These are phyloP conservation scores for Geotrichum aggregatum DNA, from an alignment of 1,139 yeast genomes.

Conservation along the genomic window DNA sequence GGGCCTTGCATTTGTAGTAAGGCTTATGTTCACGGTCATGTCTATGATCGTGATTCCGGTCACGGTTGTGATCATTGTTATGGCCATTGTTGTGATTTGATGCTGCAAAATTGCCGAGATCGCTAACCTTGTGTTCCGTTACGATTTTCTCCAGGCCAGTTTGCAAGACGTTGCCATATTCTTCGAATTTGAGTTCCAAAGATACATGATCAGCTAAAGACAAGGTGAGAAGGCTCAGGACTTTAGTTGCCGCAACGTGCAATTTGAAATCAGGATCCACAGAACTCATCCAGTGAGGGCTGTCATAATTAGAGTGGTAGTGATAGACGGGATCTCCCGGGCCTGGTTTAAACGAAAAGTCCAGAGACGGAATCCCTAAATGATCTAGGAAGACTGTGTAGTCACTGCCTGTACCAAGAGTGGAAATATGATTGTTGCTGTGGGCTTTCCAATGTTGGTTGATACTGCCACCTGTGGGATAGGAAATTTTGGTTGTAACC, in stretches of 20 bases:
- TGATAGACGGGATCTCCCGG: slow-evolving; percentile 54
- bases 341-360: slow-evolving; percentile 49
- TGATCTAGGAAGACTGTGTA: slow-evolving; percentile 64
- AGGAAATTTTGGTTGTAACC: slow-evolving; percentile 42
- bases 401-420: slow-evolving; percentile 64
- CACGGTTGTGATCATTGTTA: neutral
- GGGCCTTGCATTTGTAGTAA: neutral
- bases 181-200: slow-evolving; percentile 42
- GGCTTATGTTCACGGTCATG: neutral
- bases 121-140: slow-evolving; percentile 10
- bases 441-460: slow-evolving; percentile 54
- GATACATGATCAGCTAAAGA: slow-evolving; percentile 47
- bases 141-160: slow-evolving; percentile 32
- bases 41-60: neutral
- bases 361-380: slow-evolving; percentile 60
- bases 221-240: slow-evolving; percentile 48
- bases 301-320: slow-evolving; percentile 66
- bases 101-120: neutral
- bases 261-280: slow-evolving; percentile 54
- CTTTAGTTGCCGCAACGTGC: slow-evolving; percentile 53
- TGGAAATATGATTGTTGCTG: slow-evolving; percentile 39
- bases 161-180: slow-evolving; percentile 41
- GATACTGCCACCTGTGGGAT: slow-evolving; percentile 44
- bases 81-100: neutral
- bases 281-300: slow-evolving; percentile 59